Conservation (phyloP, 2,329 filamentous ascomycete species). For the Leptosphaerulina australis region DNA sequence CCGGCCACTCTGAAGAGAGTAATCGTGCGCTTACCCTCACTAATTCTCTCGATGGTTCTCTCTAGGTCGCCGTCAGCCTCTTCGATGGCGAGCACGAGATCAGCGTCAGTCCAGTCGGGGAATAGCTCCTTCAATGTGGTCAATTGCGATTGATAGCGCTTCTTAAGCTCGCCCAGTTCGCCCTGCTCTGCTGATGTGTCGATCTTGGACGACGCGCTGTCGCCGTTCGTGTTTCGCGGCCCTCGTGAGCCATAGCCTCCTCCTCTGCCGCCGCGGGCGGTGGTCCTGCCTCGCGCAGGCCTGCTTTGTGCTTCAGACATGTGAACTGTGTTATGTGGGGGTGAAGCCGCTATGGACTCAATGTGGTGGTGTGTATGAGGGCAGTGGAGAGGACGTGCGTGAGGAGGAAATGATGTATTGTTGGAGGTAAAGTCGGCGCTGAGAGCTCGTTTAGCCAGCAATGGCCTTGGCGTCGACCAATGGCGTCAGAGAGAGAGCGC, state of each 20-base stretch:
- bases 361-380: constrained; percentile 30
- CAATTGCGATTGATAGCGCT: constrained; percentile 81
- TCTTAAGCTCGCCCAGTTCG: constrained; percentile 90
- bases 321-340: constrained; percentile 55
- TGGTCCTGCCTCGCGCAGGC: constrained; percentile 88
- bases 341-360: constrained; percentile 31
- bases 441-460: constrained; percentile 28
- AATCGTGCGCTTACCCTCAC: constrained; percentile 65
- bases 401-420: constrained; percentile 38
- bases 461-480: constrained; percentile 17
- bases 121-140: constrained; percentile 89
- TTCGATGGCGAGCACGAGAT: constrained; percentile 89
- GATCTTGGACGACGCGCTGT: constrained; percentile 65
- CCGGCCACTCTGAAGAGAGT: not conserved
- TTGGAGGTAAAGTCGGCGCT: constrained; percentile 37
- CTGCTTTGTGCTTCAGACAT: constrained; percentile 97
- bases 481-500: constrained; percentile 17
- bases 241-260: constrained; percentile 63
- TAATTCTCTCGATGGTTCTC: constrained; percentile 76
- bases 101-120: constrained; percentile 92
- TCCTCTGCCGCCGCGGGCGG: constrained; percentile 82
- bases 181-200: constrained; percentile 78
- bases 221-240: constrained; percentile 69
- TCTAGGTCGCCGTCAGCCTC: constrained; percentile 81
- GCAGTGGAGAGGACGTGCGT: constrained; percentile 35